A percentile compares a stretch with the other conserved stretches of the same genome.
phyloP scores from a whole-genome alignment of 2,329 filamentous ascomycete genomes.

The Dissoconium aciculare region DNA sequence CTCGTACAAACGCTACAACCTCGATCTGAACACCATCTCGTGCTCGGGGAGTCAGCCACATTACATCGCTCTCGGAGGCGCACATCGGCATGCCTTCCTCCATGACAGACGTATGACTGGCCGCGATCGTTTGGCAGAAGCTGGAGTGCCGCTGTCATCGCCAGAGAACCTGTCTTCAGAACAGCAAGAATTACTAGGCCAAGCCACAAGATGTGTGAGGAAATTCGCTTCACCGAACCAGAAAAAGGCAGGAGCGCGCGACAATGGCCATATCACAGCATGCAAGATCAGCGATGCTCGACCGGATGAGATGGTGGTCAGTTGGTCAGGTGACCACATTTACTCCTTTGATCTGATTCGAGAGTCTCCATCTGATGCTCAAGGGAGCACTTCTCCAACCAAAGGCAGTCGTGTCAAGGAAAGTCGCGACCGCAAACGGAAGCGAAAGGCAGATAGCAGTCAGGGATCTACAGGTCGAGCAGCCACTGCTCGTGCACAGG shows the following conservation, averaged over 20 bases:
- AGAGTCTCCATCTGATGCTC: slow-evolving; percentile 35
- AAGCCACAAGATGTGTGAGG: slow-evolving; percentile 50
- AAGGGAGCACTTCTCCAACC: slow-evolving; percentile 2
- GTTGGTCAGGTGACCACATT: slow-evolving; percentile 50
- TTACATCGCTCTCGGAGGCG: slow-evolving; percentile 55
- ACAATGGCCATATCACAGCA: slow-evolving; percentile 52
- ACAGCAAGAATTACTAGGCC: slow-evolving; percentile 41
- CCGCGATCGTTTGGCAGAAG: slow-evolving; percentile 41
- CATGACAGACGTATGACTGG: slow-evolving; percentile 55
- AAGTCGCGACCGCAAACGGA: slow-evolving; percentile 38
- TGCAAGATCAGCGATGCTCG: slow-evolving; percentile 56
- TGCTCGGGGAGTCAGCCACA: slow-evolving; percentile 53
- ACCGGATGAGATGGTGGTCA: slow-evolving; percentile 52
- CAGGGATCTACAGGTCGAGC: slow-evolving; percentile 25
- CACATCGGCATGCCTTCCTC: slow-evolving; percentile 52
- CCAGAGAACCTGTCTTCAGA: slow-evolving; percentile 27
- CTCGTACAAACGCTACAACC: slow-evolving; percentile 41
- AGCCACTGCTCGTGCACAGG: slow-evolving; percentile 30
- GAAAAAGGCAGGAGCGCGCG: slow-evolving; percentile 35
- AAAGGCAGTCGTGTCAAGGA: slow-evolving; percentile 7
- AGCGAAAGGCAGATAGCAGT: slow-evolving; percentile 35
- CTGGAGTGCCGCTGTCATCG: slow-evolving; percentile 33
- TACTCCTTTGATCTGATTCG: slow-evolving; percentile 47
- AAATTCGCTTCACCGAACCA: slow-evolving; percentile 51
- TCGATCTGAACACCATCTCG: slow-evolving; percentile 54